Evolutionary conservation across 768 basidiomycete genomes (phyloP).

Genomic region (Stropharia rugosoannulata): DNA sequence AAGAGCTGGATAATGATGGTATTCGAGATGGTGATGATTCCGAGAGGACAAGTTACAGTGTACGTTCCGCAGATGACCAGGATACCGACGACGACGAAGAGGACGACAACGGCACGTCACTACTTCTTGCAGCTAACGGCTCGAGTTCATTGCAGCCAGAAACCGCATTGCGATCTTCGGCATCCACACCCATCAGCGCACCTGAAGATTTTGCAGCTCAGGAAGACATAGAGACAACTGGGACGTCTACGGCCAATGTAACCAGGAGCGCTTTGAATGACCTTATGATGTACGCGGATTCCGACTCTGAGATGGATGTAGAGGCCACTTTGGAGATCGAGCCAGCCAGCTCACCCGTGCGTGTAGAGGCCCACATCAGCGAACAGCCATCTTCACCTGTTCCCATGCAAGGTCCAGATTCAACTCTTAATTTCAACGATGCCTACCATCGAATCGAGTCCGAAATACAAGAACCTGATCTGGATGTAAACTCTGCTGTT

Average conservation of each 20-base stretch:
- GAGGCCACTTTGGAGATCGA: neutral
- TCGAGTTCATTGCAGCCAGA: neutral
- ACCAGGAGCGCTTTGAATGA: constrained; percentile 1
- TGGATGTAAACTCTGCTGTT: neutral
- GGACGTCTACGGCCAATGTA: neutral
- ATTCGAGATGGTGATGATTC: constrained; percentile 4
- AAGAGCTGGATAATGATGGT: constrained; percentile 19
- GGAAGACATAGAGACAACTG: constrained; percentile 5
- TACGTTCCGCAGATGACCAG: neutral
- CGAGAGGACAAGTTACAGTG: constrained; percentile 12
- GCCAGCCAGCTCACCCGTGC: neutral
- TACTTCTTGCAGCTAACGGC: constrained; percentile 7
- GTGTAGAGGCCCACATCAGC: neutral
- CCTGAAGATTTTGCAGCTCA: neutral
- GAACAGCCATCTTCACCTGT: too few species aligned
- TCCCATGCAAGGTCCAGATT: too few species aligned
- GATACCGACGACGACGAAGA: constrained; percentile 20
- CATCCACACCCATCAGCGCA: constrained; percentile 11
- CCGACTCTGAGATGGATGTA: constrained; percentile 5
- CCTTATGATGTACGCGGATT: constrained; percentile 2
- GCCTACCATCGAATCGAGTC: neutral
- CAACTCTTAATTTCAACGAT: neutral
- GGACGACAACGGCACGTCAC: constrained; percentile 10
- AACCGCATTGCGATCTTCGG: constrained; percentile 2
- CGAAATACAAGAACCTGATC: neutral